Percentiles rank a stretch among this genome's conserved stretches.
Evolutionary conservation across 108 stramenopile species (phyloP).

Genomic region (Nitzschia palea): DNA sequence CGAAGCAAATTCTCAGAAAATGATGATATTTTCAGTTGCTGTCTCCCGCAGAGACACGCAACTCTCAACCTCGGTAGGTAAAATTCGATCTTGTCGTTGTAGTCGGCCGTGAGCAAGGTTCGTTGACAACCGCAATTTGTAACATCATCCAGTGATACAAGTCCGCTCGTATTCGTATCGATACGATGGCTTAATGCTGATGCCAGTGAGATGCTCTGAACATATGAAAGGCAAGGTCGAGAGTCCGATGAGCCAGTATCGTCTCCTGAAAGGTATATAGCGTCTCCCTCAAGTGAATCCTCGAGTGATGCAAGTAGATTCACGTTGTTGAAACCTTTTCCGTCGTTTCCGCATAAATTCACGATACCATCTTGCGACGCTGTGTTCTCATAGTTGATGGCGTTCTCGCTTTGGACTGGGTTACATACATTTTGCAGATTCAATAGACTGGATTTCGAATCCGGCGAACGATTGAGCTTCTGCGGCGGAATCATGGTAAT

Average conservation of each 20-base stretch:
- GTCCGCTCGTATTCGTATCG: background rate
- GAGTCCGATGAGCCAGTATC: background rate
- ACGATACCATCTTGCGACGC: background rate
- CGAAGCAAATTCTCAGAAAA: slow-evolving; percentile 14
- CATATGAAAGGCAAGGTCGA: too few species aligned
- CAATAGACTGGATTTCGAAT: too few species aligned
- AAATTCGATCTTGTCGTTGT: slow-evolving; percentile 53
- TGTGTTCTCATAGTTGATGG: too few species aligned
- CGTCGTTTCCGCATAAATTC: background rate
- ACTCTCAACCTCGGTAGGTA: slow-evolving; percentile 64
- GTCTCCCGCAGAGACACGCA: slow-evolving; percentile 55
- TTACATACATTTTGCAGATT: too few species aligned
- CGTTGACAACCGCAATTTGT: background rate
- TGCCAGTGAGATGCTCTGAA: too few species aligned
- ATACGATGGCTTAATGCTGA: background rate
- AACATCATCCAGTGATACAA: background rate
- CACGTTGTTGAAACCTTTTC: background rate
- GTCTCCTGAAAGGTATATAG: slow-evolving; percentile 7
- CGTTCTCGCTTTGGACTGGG: too few species aligned
- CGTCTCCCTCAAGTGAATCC: background rate
- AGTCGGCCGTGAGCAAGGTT: slow-evolving; percentile 39
- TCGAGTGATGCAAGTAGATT: slow-evolving; percentile 1
- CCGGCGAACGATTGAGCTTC: too few species aligned
- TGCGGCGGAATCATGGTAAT: too few species aligned
- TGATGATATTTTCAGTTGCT: slow-evolving; percentile 2